A percentile compares a stretch with the other conserved stretches of the same genome.
Evolutionary conservation across 352 stramenopile species (phyloP).

Genomic region (Phytophthora vignae): DNA sequence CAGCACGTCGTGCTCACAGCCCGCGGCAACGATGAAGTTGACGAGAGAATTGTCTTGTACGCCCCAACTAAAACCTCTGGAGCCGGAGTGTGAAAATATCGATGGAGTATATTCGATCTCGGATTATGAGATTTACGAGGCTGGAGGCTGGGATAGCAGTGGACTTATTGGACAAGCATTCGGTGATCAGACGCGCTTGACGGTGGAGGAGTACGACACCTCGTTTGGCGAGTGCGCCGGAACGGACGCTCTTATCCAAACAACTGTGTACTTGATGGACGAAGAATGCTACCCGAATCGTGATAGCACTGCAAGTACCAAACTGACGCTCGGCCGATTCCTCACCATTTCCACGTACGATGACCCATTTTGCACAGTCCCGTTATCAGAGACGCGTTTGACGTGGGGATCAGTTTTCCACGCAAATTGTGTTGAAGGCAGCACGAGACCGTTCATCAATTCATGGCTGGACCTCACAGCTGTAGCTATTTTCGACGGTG

Average conservation of each 20-base stretch:
- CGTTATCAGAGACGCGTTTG: not conserved
- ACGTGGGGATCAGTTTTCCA: not conserved
- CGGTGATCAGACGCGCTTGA: not conserved
- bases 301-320: constrained; percentile 1
- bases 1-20: not conserved
- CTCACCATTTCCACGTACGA: constrained; percentile 4
- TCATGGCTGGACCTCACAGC: not conserved
- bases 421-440: not conserved
- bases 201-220: constrained; percentile 12
- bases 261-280: constrained; percentile 1
- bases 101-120: constrained; percentile 5
- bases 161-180: not conserved
- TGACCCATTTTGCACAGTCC: constrained; percentile 3
- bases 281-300: constrained; percentile 11
- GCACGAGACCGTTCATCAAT: not conserved
- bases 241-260: not conserved
- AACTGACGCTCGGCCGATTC: not conserved
- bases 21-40: not conserved
- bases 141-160: constrained; percentile 1
- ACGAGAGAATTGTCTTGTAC: not conserved
- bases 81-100: not conserved
- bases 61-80: not conserved
- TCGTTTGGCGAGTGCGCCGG: constrained; percentile 1
- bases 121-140: constrained; percentile 1
- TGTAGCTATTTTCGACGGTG: constrained; percentile 1